These are phyloP conservation scores for Aureobasidium sp. DNA, from an alignment of 2,329 filamentous ascomycete genomes.

Conservation along the genomic window DNA sequence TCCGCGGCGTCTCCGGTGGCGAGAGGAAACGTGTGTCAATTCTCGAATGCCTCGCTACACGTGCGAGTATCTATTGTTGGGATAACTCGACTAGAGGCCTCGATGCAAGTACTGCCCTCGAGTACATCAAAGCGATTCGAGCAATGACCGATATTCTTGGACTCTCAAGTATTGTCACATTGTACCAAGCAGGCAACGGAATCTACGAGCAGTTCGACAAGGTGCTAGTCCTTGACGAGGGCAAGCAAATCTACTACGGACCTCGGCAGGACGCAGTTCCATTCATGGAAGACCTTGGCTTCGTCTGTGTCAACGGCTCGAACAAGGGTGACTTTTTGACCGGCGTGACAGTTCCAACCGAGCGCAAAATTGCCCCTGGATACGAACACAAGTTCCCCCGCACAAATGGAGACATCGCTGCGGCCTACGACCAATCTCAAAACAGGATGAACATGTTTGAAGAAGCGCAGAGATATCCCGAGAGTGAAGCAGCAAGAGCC, in stretches of 20 bases:
- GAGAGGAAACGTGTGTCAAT: conserved; percentile 45
- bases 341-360: conserved; percentile 50
- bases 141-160: conserved; percentile 74
- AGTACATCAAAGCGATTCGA: conserved; percentile 42
- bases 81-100: conserved; percentile 44
- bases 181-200: conserved; percentile 79
- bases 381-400: conserved; percentile 41
- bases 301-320: conserved; percentile 65
- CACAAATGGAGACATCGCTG: conserved; percentile 46
- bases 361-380: conserved; percentile 39
- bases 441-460: conserved; percentile 36
- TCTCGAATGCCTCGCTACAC: conserved; percentile 42
- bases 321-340: conserved; percentile 78
- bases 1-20: conserved; percentile 60
- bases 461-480: conserved; percentile 31
- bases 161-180: conserved; percentile 74
- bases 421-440: conserved; percentile 23
- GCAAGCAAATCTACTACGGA: conserved; percentile 70
- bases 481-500: not conserved
- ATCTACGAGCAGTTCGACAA: conserved; percentile 62
- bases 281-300: conserved; percentile 74
- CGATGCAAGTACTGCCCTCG: conserved; percentile 44
- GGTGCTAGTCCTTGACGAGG: conserved; percentile 72
- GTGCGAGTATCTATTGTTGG: conserved; percentile 33
- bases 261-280: conserved; percentile 57